Conservation (phyloP, 192 early-diverging fungal species). For the Coemansia sp. region DNA sequence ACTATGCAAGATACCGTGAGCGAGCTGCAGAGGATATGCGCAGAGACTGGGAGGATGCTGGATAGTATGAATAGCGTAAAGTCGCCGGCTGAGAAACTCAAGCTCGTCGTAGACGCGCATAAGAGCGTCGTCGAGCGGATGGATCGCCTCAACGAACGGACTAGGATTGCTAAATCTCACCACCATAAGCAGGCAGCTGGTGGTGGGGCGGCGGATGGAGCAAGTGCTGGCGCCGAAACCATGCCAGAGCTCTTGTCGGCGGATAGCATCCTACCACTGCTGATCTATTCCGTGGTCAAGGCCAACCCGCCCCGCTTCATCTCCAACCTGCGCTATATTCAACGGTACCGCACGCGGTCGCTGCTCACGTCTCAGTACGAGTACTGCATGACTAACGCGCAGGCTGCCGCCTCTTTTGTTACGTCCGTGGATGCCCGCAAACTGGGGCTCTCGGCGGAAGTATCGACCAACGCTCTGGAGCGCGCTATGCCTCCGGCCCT, state of each 20-base stretch:
- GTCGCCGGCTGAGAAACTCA: conserved; percentile 53
- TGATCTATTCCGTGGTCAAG: conserved; percentile 71
- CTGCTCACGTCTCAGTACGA: conserved; percentile 47
- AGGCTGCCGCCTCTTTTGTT: conserved; percentile 49
- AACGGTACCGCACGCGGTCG: conserved; percentile 43
- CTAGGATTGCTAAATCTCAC: neutral
- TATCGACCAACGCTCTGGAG: conserved; percentile 30
- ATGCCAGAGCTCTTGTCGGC: conserved; percentile 37
- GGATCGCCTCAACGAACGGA: conserved; percentile 26
- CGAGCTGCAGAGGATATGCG: conserved; percentile 33
- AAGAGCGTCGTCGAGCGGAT: conserved; percentile 45
- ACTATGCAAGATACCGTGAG: neutral
- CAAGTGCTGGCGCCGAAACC: neutral
- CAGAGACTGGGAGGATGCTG: conserved; percentile 33
- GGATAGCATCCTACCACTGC: conserved; percentile 67
- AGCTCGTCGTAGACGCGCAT: conserved; percentile 50
- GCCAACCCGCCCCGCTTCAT: conserved; percentile 70
- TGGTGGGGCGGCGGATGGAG: neutral
- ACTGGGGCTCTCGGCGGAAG: conserved; percentile 36
- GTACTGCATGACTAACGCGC: conserved; percentile 54
- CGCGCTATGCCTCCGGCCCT: conserved; percentile 28
- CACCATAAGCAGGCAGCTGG: neutral
- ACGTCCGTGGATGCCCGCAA: conserved; percentile 39
- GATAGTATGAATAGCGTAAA: conserved; percentile 25
- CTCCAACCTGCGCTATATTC: conserved; percentile 66